Base-by-base conservation (phyloP, 495 filamentous ascomycete genomes). In the Aspergillus coremiiformis region DNA sequence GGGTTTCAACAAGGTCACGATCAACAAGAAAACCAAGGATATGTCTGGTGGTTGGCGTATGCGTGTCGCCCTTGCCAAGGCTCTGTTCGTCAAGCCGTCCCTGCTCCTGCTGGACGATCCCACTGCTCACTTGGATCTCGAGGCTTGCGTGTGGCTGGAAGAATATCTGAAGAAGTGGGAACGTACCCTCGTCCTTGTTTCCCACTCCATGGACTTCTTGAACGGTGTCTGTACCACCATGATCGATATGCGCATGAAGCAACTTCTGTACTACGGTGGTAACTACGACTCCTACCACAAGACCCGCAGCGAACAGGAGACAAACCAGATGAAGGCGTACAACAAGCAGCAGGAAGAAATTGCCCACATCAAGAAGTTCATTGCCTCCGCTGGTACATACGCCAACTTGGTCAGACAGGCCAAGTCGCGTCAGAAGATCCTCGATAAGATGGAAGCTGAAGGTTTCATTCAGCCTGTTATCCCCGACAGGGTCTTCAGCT, bases 41-140 rank as follows among this genome's bases (percentile, higher is more conserved):
- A 99, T 99, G 93, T 99, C 93, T 58, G 93, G 93, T 85, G 93
- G 93, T 55, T 99, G 93, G 93, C 83, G 94, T 76, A 99, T 99
- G 93, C 87, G 93, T 80, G 93, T 99, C 24, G 93, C 93, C 27
- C 82, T 99, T 35, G 93, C 79, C 61, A 99, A 97, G 79, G 94
- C 93, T 24, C 84, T 99, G 43, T 99, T 99, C 78, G 92, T 99
- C 70, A 94, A 92, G 80, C 93, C 93, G 20, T 91, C 89, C 6
- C 78, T 99, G 32, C 82, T 99, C 15, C 80, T 99, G 42, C 90
- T 99, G 56, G 93, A 99, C 68, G 93, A 99, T 77, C 93, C 93
- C 15, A 99, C 93, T 26, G 93, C 93, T 57, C 93, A 99, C 81
- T 89, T 99, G 81, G 93, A 99, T 79, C 80, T 99, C 52, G 94